phyloP scores from a whole-genome alignment of 2,329 filamentous ascomycete genomes.

The Phaeosphaeria sp. region DNA sequence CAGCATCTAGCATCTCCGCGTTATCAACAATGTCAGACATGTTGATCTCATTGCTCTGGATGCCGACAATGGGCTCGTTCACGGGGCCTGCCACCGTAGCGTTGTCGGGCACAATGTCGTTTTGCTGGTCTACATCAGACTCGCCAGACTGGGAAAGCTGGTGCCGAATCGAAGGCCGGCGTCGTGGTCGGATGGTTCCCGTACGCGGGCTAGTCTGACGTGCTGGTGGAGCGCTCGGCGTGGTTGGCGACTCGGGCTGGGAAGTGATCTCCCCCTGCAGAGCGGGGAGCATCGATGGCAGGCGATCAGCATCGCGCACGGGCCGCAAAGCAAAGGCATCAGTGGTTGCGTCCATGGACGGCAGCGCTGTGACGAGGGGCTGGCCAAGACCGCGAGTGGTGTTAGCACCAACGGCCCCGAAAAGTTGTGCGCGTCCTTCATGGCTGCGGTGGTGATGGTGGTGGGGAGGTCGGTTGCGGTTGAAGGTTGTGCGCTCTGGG shows the following conservation, averaged over 20 bases:
- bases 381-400: conserved; percentile 62
- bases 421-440: conserved; percentile 51
- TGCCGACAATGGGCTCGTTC: conserved; percentile 75
- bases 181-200: conserved; percentile 62
- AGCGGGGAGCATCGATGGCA: conserved; percentile 87
- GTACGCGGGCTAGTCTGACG: conserved; percentile 48
- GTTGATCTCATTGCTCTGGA: conserved; percentile 80
- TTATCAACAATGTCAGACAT: conserved; percentile 88
- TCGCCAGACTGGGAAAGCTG: conserved; percentile 87
- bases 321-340: conserved; percentile 77
- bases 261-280: conserved; percentile 70
- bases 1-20: conserved; percentile 76
- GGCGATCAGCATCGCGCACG: conserved; percentile 84
- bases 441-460: conserved; percentile 57
- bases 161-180: conserved; percentile 86
- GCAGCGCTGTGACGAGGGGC: conserved; percentile 70
- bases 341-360: conserved; percentile 67
- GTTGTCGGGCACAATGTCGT: conserved; percentile 81
- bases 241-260: conserved; percentile 76
- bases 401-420: conserved; percentile 32
- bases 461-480: conserved; percentile 62
- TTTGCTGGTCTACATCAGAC: conserved; percentile 79
- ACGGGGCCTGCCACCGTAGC: conserved; percentile 75
- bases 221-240: conserved; percentile 44
- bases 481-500: conserved; percentile 72